Evolutionary conservation across 2,329 filamentous ascomycete genomes (phyloP).

Genomic region (Botrytis elliptica): DNA sequence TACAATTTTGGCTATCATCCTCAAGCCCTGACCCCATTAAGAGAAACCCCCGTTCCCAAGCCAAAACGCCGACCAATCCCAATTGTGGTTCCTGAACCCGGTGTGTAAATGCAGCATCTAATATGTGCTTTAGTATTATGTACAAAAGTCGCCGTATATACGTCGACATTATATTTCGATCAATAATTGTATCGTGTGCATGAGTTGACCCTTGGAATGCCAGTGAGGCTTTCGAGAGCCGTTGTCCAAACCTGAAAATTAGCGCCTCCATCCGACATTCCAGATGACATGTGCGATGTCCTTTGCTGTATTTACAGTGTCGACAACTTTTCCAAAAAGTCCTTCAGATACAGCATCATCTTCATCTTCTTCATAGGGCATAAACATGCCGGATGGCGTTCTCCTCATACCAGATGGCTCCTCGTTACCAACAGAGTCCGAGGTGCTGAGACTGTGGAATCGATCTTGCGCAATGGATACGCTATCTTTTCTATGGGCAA

Average conservation of each 20-base stretch:
- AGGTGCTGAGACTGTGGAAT: conserved; percentile 33
- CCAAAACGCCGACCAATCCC: conserved; percentile 15
- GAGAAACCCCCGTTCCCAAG: not conserved
- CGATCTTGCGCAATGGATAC: conserved; percentile 35
- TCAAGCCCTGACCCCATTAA: not conserved
- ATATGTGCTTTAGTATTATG: conserved; percentile 25
- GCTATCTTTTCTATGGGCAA: conserved; percentile 36
- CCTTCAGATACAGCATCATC: conserved; percentile 60
- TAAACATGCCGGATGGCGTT: conserved; percentile 85
- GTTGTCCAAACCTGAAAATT: conserved; percentile 21
- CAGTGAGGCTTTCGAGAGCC: conserved; percentile 1
- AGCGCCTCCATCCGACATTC: conserved; percentile 51
- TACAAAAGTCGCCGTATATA: conserved; percentile 26
- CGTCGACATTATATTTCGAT: conserved; percentile 28
- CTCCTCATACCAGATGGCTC: conserved; percentile 65
- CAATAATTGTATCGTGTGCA: conserved; percentile 22
- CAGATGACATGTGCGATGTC: conserved; percentile 71
- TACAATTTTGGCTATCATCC: not conserved
- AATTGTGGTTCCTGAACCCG: conserved; percentile 13
- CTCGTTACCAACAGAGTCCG: conserved; percentile 36
- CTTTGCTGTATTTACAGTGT: conserved; percentile 62
- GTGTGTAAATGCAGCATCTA: conserved; percentile 20
- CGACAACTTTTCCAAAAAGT: conserved; percentile 40
- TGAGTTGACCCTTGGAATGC: not conserved
- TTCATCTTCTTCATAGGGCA: conserved; percentile 79